phyloP scores from a whole-genome alignment of 176 grass and related monocot genomes.

The Eleusine indica region DNA sequence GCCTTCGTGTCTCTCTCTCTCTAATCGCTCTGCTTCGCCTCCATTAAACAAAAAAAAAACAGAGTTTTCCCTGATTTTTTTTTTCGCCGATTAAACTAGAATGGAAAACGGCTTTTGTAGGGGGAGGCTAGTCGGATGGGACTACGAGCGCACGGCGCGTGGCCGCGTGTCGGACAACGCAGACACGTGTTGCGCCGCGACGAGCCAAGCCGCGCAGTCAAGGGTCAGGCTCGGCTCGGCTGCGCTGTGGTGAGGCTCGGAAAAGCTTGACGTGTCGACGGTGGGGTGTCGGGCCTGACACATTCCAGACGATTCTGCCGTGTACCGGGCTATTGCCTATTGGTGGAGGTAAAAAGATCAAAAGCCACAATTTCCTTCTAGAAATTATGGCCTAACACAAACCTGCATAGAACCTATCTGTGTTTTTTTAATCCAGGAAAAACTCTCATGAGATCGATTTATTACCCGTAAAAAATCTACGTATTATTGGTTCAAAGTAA shows the following conservation, averaged over 20 bases:
- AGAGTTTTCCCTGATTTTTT: neutral
- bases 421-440: neutral
- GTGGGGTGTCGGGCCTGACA: constrained; percentile 4
- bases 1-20: constrained; percentile 30
- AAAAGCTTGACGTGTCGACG: constrained; percentile 23
- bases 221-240: constrained; percentile 16
- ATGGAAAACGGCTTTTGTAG: neutral
- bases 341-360: neutral
- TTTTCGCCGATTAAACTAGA: constrained; percentile 26
- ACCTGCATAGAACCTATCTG: too few relatives aligned
- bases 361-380: too few relatives aligned
- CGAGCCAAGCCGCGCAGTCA: constrained; percentile 26
- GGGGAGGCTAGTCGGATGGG: constrained; percentile 18
- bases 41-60: constrained; percentile 29
- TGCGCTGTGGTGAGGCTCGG: neutral
- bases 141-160: constrained; percentile 52
- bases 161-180: constrained; percentile 48
- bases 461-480: neutral
- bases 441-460: neutral
- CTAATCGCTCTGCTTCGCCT: constrained; percentile 44
- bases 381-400: too few relatives aligned
- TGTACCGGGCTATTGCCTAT: neutral
- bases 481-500: too few relatives aligned
- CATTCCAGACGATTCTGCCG: constrained; percentile 9
- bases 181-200: constrained; percentile 57